A percentile compares a stretch with the other conserved stretches of the same genome.
phyloP scores from a whole-genome alignment of 495 filamentous ascomycete genomes.

The Penicillium diatomitis region DNA sequence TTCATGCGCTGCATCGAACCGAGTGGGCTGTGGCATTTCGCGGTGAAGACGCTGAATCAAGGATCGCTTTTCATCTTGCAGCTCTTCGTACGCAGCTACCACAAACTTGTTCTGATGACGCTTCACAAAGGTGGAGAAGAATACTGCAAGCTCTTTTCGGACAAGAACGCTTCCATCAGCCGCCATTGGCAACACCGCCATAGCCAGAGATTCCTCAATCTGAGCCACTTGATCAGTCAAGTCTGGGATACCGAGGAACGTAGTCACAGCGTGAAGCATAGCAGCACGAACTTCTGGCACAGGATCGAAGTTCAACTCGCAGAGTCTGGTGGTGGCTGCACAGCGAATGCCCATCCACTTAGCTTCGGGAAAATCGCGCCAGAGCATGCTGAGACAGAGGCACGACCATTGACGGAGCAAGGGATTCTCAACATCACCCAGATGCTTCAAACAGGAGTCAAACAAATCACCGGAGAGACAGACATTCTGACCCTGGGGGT shows the following conservation, averaged over 20 bases:
- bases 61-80: conserved; percentile 73
- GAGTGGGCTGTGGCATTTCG: conserved; percentile 13
- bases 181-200: conserved; percentile 75
- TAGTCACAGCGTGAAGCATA: conserved; percentile 85
- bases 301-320: conserved; percentile 71
- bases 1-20: conserved; percentile 8
- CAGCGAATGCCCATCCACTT: conserved; percentile 89
- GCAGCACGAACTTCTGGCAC: conserved; percentile 93
- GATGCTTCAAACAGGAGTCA: conserved; percentile 68
- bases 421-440: conserved; percentile 78
- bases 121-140: conserved; percentile 84
- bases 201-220: conserved; percentile 81
- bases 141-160: conserved; percentile 83
- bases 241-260: conserved; percentile 88
- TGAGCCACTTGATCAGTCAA: conserved; percentile 82
- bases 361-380: conserved; percentile 80
- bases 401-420: conserved; percentile 93
- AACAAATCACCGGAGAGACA: conserved; percentile 76
- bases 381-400: conserved; percentile 91
- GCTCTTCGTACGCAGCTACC: conserved; percentile 84
- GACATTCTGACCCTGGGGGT: conserved; percentile 80
- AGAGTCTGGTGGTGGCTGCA: conserved; percentile 67
- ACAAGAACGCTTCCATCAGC: conserved; percentile 90
- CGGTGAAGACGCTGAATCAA: conserved; percentile 37
- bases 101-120: conserved; percentile 89